These are phyloP conservation scores for Excoecaria agallocha DNA, from an alignment of 345 rosid species.

Conservation along the genomic window DNA sequence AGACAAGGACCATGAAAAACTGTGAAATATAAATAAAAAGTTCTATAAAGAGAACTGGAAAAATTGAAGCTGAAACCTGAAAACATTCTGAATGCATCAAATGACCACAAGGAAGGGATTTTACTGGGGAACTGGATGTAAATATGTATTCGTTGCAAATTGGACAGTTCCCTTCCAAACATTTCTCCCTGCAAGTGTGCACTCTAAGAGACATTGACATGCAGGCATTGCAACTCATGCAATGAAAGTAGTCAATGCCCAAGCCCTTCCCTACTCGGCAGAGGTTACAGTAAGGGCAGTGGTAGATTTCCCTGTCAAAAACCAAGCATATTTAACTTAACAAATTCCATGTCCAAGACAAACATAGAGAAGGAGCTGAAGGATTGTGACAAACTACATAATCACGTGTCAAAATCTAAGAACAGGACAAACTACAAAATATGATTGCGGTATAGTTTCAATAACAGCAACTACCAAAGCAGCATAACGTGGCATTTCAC, in stretches of 20 bases:
- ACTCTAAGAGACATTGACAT: conserved; percentile 51
- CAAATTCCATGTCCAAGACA: background rate
- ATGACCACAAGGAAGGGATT: conserved; percentile 86
- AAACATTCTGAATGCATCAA: conserved; percentile 86
- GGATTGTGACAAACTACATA: background rate
- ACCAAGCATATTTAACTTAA: conserved; percentile 10
- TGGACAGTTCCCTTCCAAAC: conserved; percentile 77
- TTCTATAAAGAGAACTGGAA: background rate
- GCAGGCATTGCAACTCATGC: conserved; percentile 94
- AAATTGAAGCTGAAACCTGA: conserved; percentile 41
- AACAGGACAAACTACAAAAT: background rate
- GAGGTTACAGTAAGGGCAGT: conserved; percentile 82
- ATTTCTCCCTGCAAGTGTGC: conserved; percentile 65
- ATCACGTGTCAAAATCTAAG: background rate
- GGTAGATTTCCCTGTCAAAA: conserved; percentile 75
- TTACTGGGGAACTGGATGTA: conserved; percentile 60
- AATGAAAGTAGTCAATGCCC: conserved; percentile 73
- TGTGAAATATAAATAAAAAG: background rate
- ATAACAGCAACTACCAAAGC: background rate
- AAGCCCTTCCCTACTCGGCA: conserved; percentile 86
- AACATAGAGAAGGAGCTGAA: background rate
- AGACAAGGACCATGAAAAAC: conserved; percentile 17
- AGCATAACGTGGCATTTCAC: background rate
- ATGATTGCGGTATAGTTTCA: background rate
- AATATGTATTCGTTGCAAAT: conserved; percentile 78